phyloP scores from a whole-genome alignment of 208 protist genomes.

The Leishmania gerbilli region DNA sequence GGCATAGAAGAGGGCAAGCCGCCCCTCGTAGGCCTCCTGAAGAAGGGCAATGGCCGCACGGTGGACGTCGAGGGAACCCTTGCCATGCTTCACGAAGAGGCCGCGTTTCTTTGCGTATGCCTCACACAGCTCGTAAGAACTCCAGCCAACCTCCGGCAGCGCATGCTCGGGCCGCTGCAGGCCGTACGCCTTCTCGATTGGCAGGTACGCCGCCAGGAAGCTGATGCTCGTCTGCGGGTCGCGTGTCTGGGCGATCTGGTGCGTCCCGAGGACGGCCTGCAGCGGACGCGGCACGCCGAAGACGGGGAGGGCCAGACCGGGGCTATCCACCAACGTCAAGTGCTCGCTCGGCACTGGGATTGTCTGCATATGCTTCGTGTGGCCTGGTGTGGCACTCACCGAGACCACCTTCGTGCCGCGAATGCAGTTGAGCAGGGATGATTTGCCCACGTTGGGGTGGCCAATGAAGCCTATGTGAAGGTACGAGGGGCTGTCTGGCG shows the following conservation, averaged over 20 bases:
- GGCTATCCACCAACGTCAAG: slow-evolving; percentile 95
- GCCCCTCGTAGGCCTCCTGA: slow-evolving; percentile 90
- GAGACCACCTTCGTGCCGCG: slow-evolving; percentile 95
- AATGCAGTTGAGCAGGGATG: slow-evolving; percentile 95
- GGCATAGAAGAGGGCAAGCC: slow-evolving; percentile 83
- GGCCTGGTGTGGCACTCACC: slow-evolving; percentile 93
- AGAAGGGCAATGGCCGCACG: slow-evolving; percentile 89
- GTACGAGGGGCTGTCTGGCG: slow-evolving; percentile 27
- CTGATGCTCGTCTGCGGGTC: slow-evolving; percentile 94
- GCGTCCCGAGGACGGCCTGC: slow-evolving; percentile 95
- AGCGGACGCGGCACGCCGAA: slow-evolving; percentile 71
- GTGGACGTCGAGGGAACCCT: slow-evolving; percentile 88
- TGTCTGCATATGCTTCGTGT: slow-evolving; percentile 98
- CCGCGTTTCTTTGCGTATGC: slow-evolving; percentile 92
- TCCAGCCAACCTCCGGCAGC: slow-evolving; percentile 70
- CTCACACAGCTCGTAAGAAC: slow-evolving; percentile 90
- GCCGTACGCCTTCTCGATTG: slow-evolving; percentile 90
- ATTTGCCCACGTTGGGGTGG: slow-evolving; percentile 97
- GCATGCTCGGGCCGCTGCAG: slow-evolving; percentile 72
- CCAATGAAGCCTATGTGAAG: slow-evolving; percentile 89
- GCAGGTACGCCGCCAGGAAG: slow-evolving; percentile 92
- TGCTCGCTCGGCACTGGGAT: slow-evolving; percentile 87
- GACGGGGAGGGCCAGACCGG: slow-evolving; percentile 94
- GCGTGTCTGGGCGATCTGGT: slow-evolving; percentile 96
- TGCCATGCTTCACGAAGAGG: slow-evolving; percentile 84